phyloP scores from a whole-genome alignment of 2,329 filamentous ascomycete species.

The Exophiala mesophila region DNA sequence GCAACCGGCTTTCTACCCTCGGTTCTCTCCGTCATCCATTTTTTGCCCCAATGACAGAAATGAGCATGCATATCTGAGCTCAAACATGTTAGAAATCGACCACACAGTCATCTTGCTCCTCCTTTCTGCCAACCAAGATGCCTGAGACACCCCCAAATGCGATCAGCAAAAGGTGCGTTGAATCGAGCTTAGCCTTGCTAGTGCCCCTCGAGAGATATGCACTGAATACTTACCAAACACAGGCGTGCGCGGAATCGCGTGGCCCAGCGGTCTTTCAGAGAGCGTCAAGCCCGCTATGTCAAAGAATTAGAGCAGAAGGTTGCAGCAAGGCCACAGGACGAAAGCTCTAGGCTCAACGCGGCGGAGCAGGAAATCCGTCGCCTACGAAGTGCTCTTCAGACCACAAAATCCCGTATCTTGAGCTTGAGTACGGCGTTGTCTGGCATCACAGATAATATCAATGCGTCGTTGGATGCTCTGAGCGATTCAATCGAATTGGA shows the following conservation, averaged over 20 bases:
- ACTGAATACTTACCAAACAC: no score
- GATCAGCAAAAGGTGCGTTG: slow-evolving; percentile 2
- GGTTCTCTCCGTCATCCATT: no score
- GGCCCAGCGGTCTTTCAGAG: slow-evolving; percentile 6
- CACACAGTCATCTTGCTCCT: slow-evolving; percentile 2
- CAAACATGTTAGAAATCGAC: slow-evolving; percentile 5
- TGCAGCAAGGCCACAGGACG: neutral
- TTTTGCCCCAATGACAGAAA: no score
- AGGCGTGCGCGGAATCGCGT: slow-evolving; percentile 4
- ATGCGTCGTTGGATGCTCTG: neutral
- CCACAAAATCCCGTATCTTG: neutral
- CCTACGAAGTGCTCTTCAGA: neutral
- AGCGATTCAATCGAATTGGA: neutral
- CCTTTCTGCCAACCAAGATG: no score
- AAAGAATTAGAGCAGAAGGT: slow-evolving; percentile 5
- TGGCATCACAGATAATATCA: slow-evolving; percentile 2
- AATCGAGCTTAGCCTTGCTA: no score
- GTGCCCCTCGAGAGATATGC: no score
- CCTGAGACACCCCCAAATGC: neutral
- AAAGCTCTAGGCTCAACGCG: slow-evolving; percentile 3
- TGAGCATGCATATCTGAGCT: no score
- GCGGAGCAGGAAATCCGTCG: neutral
- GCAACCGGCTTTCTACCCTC: no score
- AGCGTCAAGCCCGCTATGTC: slow-evolving; percentile 5
- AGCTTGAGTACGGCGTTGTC: slow-evolving; percentile 1